These are phyloP conservation scores for Exophiala bonariae DNA, from an alignment of 2,329 filamentous ascomycete species.

Conservation along the genomic window DNA sequence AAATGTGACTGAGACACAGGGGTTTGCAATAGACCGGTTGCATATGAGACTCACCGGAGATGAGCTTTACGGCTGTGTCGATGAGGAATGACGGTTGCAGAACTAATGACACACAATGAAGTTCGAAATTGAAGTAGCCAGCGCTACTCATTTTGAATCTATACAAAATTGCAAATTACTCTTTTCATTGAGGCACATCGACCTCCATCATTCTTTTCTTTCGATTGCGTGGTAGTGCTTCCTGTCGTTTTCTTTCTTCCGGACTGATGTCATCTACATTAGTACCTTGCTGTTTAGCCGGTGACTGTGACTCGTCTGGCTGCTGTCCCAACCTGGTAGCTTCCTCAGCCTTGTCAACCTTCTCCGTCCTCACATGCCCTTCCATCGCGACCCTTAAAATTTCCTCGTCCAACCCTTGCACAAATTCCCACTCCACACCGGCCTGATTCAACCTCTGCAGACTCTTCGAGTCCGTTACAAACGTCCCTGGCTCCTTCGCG, in stretches of 20 bases:
- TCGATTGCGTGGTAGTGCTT: constrained; percentile 41
- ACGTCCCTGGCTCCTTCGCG: constrained; percentile 84
- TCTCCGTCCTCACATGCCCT: constrained; percentile 61
- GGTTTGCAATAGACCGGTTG: too few species aligned
- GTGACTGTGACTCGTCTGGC: not conserved
- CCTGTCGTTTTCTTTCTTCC: constrained; percentile 40
- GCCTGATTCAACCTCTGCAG: constrained; percentile 67
- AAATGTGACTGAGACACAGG: too few species aligned
- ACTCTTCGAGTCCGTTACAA: constrained; percentile 80
- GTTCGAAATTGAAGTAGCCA: not conserved
- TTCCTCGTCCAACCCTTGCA: constrained; percentile 74
- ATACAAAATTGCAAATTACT: not conserved
- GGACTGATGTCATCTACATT: constrained; percentile 40
- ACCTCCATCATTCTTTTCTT: constrained; percentile 50
- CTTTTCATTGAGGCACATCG: constrained; percentile 10
- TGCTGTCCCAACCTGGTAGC: not conserved
- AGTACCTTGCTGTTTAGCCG: constrained; percentile 25
- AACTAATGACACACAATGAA: too few species aligned
- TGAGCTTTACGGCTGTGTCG: too few species aligned
- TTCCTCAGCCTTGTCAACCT: constrained; percentile 2
- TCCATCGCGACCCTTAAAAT: constrained; percentile 81
- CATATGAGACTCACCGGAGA: too few species aligned
- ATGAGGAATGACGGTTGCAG: too few species aligned
- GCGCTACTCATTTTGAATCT: not conserved
- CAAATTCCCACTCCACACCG: constrained; percentile 71